Evolutionary conservation across 345 rosid species (phyloP).

Genomic region (Lepidium sativum): DNA sequence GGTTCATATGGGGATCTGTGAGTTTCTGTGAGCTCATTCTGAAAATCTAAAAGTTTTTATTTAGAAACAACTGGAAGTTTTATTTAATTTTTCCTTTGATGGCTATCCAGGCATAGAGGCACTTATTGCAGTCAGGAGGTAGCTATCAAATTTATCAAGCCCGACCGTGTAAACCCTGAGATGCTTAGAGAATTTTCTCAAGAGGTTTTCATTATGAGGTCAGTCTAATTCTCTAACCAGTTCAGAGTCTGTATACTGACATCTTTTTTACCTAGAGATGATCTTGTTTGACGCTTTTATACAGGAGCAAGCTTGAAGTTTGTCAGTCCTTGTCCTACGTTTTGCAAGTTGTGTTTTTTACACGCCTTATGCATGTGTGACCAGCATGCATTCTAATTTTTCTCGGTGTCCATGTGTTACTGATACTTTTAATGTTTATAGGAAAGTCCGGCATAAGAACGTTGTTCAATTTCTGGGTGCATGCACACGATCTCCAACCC

Average conservation of each 20-base stretch:
- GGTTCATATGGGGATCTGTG: constrained; percentile 95
- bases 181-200: constrained; percentile 84
- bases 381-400: constrained; percentile 5
- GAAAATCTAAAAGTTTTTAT: not conserved
- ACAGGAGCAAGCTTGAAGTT: not conserved
- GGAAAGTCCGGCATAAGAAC: constrained; percentile 93
- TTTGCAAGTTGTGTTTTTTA: not conserved
- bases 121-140: constrained; percentile 92
- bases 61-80: too few species aligned
- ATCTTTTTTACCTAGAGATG: not conserved
- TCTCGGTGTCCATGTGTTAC: not conserved
- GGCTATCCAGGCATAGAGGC: constrained; percentile 67
- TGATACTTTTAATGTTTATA: constrained; percentile 22
- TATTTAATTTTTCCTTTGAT: not conserved
- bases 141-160: constrained; percentile 84
- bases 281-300: not conserved
- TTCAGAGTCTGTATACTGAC: not conserved
- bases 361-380: not conserved
- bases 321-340: not conserved
- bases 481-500: constrained; percentile 73
- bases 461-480: constrained; percentile 95
- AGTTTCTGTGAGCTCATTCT: constrained; percentile 25
- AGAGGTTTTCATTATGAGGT: constrained; percentile 96
- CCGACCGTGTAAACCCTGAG: constrained; percentile 61
- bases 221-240: constrained; percentile 14